Evolutionary conservation across 2,329 filamentous ascomycete species (phyloP).

Genomic region (Bipolaris gigantea): DNA sequence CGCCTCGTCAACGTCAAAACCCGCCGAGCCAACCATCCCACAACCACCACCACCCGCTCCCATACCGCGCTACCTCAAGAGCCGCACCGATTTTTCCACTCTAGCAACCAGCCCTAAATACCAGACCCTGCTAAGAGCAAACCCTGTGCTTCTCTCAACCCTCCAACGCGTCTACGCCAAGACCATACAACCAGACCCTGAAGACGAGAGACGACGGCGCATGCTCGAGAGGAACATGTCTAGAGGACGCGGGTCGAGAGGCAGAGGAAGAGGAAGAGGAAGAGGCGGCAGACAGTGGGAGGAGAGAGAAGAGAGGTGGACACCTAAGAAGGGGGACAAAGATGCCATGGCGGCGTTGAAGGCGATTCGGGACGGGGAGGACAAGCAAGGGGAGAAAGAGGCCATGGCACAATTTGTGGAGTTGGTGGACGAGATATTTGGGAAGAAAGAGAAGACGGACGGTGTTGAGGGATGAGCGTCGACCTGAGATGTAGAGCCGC

Average conservation of each 20-base stretch:
- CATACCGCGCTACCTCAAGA: conserved; percentile 35
- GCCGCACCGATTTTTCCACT: conserved; percentile 36
- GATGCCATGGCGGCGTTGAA: conserved; percentile 36
- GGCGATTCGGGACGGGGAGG: conserved; percentile 29
- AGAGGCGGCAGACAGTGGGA: conserved; percentile 17
- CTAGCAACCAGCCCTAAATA: conserved; percentile 35
- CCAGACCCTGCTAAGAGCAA: conserved; percentile 29
- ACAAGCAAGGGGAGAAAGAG: conserved; percentile 40
- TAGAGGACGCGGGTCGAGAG: conserved; percentile 18
- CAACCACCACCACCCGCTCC: conserved; percentile 34
- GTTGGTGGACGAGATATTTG: conserved; percentile 33
- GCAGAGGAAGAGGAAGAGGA: conserved; percentile 24
- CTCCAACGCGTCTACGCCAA: conserved; percentile 40
- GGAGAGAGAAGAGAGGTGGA: conserved; percentile 26
- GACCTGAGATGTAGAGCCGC: neutral
- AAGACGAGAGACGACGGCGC: conserved; percentile 23
- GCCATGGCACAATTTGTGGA: conserved; percentile 48
- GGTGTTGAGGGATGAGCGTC: neutral
- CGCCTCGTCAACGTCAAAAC: conserved; percentile 3
- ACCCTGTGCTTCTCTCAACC: conserved; percentile 28
- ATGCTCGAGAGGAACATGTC: conserved; percentile 21
- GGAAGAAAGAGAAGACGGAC: conserved; percentile 2
- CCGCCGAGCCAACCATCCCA: conserved; percentile 17
- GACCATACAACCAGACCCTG: conserved; percentile 38
- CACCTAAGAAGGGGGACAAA: conserved; percentile 36